Evolutionary conservation across 495 filamentous ascomycete genomes (phyloP), one percentile per base, ranked within the genome.

Genomic region (Rhypophila decipiens): DNA sequence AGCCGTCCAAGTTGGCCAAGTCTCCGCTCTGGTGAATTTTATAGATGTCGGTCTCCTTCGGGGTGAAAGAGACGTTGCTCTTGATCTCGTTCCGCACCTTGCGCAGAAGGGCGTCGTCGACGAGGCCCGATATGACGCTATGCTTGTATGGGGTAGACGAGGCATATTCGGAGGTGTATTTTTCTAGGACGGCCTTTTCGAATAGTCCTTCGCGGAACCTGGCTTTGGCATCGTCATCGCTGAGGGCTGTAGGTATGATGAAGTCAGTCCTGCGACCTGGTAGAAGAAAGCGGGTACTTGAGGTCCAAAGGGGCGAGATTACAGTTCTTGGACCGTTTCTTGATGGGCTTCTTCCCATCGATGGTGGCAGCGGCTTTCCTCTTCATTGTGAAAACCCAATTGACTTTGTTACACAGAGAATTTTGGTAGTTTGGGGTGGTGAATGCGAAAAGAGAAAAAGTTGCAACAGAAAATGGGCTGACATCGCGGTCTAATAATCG

Each of bases 11-110:
- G 63, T 99, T 99, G 8, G 93, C 94, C 15, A 99, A 76, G 62
- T 99, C 93, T 45, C 93, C 93, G 23, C 91, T 96, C 69, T 97
- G 93, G 75, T 96, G 90, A 63, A 97, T 96, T 67, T 93, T 95
- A 75, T 99, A 99, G 68, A 99, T 97, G 67, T 99, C 94, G 48
- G 93, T 99, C 64, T 99, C 93, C 70, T 99, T 99, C 53, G 90
- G 90, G 39, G 93, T 95, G 70, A 98, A 98, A 60, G 84, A 82
- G 50, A 99, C 81, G 57, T 93, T 88, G 39, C 79, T 73, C 66
- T 86, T 82, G 62, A 97, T 90, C 72, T 99, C 93, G 51, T 75
- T 68, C 60, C 91, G 90, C 53, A 99, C 94, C 44, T 79, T 71
- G 57, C 88, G 90, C 41, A 99, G 79, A 11, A 99, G 83, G 29